Evolutionary conservation across 169 alveolate genomes (phyloP).

Genomic region (Plasmodium vivax): DNA sequence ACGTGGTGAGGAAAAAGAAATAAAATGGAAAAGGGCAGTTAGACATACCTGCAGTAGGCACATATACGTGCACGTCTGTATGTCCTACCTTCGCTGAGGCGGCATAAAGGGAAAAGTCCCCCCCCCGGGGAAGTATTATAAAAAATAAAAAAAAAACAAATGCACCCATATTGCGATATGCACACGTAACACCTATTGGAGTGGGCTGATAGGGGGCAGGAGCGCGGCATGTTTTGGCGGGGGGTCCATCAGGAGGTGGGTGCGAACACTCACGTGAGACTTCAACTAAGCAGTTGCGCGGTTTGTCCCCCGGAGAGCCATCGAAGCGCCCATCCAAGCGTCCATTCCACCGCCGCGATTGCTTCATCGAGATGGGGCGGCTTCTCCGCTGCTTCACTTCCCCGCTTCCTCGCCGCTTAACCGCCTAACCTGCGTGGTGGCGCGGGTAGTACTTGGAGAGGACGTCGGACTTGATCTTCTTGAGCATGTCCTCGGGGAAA

Average conservation of each 20-base stretch:
- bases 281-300: background rate
- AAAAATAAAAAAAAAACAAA: background rate
- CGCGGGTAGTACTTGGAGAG: constrained; percentile 85
- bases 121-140: background rate
- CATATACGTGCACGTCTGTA: background rate
- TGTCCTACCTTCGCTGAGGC: background rate
- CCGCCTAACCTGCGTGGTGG: constrained; percentile 29
- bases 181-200: background rate
- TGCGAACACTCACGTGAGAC: background rate
- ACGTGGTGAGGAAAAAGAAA: background rate
- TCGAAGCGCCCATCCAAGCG: background rate
- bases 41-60: background rate
- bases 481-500: constrained; percentile 99
- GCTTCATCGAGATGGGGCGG: background rate
- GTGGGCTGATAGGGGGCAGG: background rate
- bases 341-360: background rate
- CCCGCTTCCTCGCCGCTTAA: background rate
- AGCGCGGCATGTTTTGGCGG: background rate
- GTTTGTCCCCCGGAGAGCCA: background rate
- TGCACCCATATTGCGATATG: background rate
- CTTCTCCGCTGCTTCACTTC: background rate
- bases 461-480: constrained; percentile 92
- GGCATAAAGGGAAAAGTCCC: background rate
- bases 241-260: background rate
- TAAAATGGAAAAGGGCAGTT: background rate